Evolutionary conservation across 441 rosid genomes (phyloP), one percentile per base, ranked within the genome.

Genomic region (Pelargonium citronellum): DNA sequence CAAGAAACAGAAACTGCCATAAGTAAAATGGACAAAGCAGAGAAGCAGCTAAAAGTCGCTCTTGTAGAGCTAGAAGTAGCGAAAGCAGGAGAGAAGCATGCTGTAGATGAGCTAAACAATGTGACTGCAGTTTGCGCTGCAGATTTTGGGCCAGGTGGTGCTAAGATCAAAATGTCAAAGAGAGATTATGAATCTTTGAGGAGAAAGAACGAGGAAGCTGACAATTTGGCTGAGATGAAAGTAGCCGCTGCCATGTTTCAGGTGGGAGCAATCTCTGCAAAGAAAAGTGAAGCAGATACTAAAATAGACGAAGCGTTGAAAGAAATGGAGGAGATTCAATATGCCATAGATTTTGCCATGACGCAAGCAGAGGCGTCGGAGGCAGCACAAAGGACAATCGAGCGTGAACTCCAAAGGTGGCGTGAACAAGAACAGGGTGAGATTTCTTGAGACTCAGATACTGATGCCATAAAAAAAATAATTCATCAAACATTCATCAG

Each of bases 301-400:
- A 90, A 84, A 79, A 73, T 89, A 60, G 91, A 88, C 74, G 82
- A 80, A 51, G 86, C 84, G 16, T 80, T 79, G 75, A 88, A 82
- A 70, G 99, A 95, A 83, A 90, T 95, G 2, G 87, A 83, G 75
- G 90, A 86, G 71, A 88, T 87, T 82, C 89, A 82, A 84, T 68
- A 67, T 19, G 91, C 91, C 75, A 88, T 94, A 19, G 72, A 76
- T 65, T 92, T 80, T 20, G 95, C 94, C 46, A 69, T 86, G 74
- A 95, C 89, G 87, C 88, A 84, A 79, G 97, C 97, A 63, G 89
- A 90, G 78, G 90, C 88, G 95, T 95, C 97, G 17, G 97, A 95
- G 82, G 95, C 97, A 46, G 99, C 99, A 37, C 90, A 85, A 85
- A 86, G 71, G 72, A 96, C 95, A 0, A 94, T 95, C 41, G 92